These are phyloP conservation scores for Penicillium simplicissimum DNA, from an alignment of 495 filamentous ascomycete species.

Conservation along the genomic window DNA sequence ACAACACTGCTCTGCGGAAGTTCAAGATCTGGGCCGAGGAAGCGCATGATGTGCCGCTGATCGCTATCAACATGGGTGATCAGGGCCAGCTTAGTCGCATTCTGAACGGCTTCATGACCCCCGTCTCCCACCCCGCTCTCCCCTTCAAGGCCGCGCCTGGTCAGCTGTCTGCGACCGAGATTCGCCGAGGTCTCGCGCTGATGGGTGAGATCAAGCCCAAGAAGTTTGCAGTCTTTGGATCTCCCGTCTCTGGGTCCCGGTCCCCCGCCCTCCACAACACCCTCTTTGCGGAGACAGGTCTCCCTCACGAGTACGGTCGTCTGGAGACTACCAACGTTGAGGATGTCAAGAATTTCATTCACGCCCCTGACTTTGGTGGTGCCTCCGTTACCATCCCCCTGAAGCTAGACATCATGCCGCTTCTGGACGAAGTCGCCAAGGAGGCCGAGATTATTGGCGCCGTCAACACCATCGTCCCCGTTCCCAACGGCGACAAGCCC, in stretches of 20 bases:
- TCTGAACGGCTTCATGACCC: slow-evolving; percentile 90
- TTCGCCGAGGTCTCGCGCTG: slow-evolving; percentile 71
- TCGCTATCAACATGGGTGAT: slow-evolving; percentile 95
- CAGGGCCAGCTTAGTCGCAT: slow-evolving; percentile 87
- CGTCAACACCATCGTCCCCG: slow-evolving; percentile 87
- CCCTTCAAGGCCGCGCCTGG: slow-evolving; percentile 94
- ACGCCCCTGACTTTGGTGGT: slow-evolving; percentile 76
- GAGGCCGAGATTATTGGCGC: slow-evolving; percentile 86
- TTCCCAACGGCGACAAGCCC: slow-evolving; percentile 34
- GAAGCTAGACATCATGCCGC: slow-evolving; percentile 82
- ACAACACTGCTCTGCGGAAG: slow-evolving; percentile 81
- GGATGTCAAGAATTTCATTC: slow-evolving; percentile 68
- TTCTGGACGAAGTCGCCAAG: slow-evolving; percentile 75
- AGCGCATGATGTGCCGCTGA: slow-evolving; percentile 75
- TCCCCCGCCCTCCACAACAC: slow-evolving; percentile 89
- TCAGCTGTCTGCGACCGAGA: slow-evolving; percentile 89
- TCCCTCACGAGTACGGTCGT: slow-evolving; percentile 84
- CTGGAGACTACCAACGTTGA: slow-evolving; percentile 71
- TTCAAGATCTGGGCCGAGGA: slow-evolving; percentile 77
- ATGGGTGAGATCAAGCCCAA: slow-evolving; percentile 77
- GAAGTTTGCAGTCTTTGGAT: slow-evolving; percentile 85
- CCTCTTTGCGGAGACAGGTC: slow-evolving; percentile 73
- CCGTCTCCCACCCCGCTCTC: slow-evolving; percentile 85
- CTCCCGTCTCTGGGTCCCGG: slow-evolving; percentile 74
- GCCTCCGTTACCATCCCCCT: slow-evolving; percentile 94